Conservation (phyloP, 495 filamentous ascomycete genomes). For the Penicillium fimorum region DNA sequence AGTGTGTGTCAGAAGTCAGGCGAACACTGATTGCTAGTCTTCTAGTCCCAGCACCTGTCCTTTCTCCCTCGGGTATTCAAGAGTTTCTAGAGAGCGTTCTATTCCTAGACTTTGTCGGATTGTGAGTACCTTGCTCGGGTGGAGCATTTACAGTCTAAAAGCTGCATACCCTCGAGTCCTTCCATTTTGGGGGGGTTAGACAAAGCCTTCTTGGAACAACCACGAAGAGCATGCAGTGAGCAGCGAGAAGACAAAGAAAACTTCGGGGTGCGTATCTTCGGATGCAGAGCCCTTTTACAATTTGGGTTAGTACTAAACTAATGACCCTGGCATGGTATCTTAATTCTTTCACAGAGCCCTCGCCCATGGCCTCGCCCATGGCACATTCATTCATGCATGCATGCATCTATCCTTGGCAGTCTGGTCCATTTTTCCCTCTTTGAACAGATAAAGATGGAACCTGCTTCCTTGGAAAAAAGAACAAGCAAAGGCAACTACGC, state of each 20-base stretch:
- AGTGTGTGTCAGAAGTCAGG: no score
- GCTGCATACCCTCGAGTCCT: no score
- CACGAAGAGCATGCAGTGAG: neutral
- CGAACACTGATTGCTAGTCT: no score
- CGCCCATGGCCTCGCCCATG: neutral
- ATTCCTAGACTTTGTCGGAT: no score
- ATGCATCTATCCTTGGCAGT: neutral
- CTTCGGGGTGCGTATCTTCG: neutral
- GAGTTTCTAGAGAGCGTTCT: no score
- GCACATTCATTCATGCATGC: neutral
- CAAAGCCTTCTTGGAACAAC: neutral
- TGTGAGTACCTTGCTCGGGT: no score
- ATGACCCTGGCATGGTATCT: neutral
- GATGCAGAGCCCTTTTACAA: neutral
- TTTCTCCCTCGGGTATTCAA: no score
- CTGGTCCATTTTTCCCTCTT: neutral
- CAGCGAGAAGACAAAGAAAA: neutral
- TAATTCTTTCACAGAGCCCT: neutral
- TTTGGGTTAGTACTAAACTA: neutral
- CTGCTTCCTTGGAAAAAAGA: neutral
- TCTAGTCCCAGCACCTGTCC: no score
- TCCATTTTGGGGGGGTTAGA: neutral
- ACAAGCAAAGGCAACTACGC: neutral
- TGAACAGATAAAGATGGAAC: neutral
- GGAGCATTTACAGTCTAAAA: no score